Base-by-base conservation (phyloP, 2,329 filamentous ascomycete species). In the Ophiostoma australiae region DNA sequence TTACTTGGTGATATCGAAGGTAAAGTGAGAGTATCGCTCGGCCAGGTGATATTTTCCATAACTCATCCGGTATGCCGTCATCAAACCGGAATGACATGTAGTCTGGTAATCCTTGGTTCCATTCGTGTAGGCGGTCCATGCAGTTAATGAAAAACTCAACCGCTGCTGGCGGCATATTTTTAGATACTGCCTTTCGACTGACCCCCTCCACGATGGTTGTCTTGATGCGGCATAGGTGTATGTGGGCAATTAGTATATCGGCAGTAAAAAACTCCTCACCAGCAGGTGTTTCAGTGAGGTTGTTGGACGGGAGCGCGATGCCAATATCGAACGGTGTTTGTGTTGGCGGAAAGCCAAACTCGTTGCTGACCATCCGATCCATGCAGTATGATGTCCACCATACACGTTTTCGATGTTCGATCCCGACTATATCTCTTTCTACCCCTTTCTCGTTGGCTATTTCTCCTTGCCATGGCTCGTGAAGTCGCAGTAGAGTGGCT, bases 311-410 rank as follows among this genome's bases (percentile, higher is more conserved):
- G 8, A 58, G 52, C 4, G 52, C 10, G 8, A 58, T 58, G 23
- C 23, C 52, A 27, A 27, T n/a, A 5, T 58, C 10, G 8, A 27
- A 11, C 3, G 23, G 52, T 1, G n/a, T 58, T 27, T 58, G 52
- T 31, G 23, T 4, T 13, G 52, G 52, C 10, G 23, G 52, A 7
- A 58, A 58, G 10, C 52, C 52, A 27, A 58, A 58, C 23, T 58
- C 52, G 52, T 58, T 58, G 23, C 52, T 58, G n/a, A 31, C 52
- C 52, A 58, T 58, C 10, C 52, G 52, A 58, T 58, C 52, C 52
- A 31, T 58, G 23, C 23, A 58, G n/a, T 58, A 58, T 58, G 52
- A 58, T 11, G 52, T 58, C 52, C 52, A 58, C 52, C 52, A 58
- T 27, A 58, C 52, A 4, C 52, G 52, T 27, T 58, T 58, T 11